Evolutionary conservation across 768 basidiomycete species (phyloP).

Genomic region (Tylopilus rubrobrunneus): DNA sequence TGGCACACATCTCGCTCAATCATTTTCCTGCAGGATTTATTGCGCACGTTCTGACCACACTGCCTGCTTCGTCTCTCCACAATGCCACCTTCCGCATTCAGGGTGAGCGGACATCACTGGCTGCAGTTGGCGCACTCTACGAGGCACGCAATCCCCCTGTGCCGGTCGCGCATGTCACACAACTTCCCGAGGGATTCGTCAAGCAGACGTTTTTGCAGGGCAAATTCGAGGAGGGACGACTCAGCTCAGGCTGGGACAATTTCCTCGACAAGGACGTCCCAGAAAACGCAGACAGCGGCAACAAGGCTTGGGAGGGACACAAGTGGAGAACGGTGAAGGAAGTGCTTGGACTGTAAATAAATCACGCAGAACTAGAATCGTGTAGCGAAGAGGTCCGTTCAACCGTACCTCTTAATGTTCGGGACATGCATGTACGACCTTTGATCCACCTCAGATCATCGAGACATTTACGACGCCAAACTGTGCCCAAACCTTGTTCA

Average conservation of each 20-base stretch:
- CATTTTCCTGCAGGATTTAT: constrained; percentile 29
- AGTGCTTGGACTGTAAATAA: constrained; percentile 21
- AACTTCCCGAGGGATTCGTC: constrained; percentile 28
- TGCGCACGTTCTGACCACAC: constrained; percentile 31
- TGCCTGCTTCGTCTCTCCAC: constrained; percentile 24
- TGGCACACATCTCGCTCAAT: neutral
- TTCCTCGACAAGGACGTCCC: constrained; percentile 25
- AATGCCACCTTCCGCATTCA: constrained; percentile 34
- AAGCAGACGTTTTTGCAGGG: constrained; percentile 31
- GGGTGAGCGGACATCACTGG: constrained; percentile 31
- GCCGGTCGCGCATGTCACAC: constrained; percentile 18
- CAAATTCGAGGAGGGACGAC: constrained; percentile 26
- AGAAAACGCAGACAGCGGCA: constrained; percentile 30
- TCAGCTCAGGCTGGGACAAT: constrained; percentile 35
- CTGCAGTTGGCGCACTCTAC: constrained; percentile 27
- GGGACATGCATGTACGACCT: too few species aligned
- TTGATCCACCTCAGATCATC: neutral
- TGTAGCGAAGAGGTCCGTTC: too few species aligned
- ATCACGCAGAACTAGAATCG: too few species aligned
- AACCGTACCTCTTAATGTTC: too few species aligned
- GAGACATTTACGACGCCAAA: neutral
- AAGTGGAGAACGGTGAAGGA: constrained; percentile 21
- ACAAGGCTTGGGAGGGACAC: constrained; percentile 32
- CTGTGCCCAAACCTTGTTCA: neutral
- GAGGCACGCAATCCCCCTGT: constrained; percentile 18